Conservation (phyloP, 495 filamentous ascomycete species). For the Pseudevernia furfuracea region DNA sequence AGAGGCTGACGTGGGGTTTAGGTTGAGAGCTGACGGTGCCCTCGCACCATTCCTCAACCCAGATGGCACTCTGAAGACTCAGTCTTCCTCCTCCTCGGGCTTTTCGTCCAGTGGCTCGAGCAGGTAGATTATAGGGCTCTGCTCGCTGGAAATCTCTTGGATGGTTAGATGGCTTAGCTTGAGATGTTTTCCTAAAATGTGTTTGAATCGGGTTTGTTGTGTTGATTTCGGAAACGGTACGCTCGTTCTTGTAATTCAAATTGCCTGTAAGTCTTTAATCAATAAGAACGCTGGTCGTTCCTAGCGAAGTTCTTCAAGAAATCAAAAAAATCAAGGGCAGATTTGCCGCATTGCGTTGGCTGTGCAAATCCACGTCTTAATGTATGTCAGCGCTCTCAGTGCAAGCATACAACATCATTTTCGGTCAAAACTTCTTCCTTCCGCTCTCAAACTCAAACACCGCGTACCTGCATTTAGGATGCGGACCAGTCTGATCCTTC, state of each 20-base stretch:
- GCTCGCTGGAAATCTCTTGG: neutral
- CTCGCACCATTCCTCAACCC: slow-evolving; percentile 12
- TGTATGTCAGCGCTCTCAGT: neutral
- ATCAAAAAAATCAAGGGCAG: neutral
- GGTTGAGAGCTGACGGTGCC: slow-evolving; percentile 3
- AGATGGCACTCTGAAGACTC: slow-evolving; percentile 1
- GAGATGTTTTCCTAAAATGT: neutral
- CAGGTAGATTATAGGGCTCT: neutral
- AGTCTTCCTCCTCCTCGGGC: neutral
- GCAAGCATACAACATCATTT: neutral
- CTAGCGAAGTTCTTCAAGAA: neutral
- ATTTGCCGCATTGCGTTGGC: neutral
- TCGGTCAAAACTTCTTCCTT: neutral
- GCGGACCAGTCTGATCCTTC: neutral
- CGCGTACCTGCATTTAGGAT: neutral
- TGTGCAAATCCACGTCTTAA: too few relatives aligned
- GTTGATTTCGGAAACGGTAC: too few relatives aligned
- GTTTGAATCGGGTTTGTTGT: neutral
- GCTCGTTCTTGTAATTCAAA: too few relatives aligned
- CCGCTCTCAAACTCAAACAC: neutral
- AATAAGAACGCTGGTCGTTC: neutral
- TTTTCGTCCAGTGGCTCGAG: neutral
- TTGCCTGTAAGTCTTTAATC: too few relatives aligned
- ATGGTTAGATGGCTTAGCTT: neutral
- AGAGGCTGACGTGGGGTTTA: neutral